A percentile compares a stretch with the other conserved stretches of the same genome.
Evolutionary conservation across 179 eudicot genomes (phyloP).

Genomic region (Camellia oleifera): DNA sequence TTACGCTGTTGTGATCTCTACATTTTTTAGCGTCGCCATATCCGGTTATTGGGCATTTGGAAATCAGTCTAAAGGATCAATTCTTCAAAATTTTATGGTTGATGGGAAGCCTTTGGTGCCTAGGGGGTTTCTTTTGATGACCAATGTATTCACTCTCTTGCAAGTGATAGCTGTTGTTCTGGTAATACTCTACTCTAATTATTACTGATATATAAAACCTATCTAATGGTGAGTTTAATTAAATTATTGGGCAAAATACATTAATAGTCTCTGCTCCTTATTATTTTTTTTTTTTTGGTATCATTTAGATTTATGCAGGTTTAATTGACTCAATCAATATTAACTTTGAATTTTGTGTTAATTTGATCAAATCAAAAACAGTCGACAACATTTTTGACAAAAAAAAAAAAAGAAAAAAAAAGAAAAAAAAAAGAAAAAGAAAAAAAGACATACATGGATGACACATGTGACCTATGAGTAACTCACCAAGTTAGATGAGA

Average conservation of each 20-base stretch:
- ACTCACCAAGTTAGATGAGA: too few relatives aligned
- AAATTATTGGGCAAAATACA: neutral
- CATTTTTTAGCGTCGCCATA: conserved; percentile 70
- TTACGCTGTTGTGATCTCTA: conserved; percentile 52
- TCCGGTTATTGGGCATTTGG: conserved; percentile 96
- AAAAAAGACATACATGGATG: too few relatives aligned
- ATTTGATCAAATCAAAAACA: too few relatives aligned
- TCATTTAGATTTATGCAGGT: too few relatives aligned
- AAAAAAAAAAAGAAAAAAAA: too few relatives aligned
- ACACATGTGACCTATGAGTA: too few relatives aligned
- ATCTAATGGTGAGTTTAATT: neutral
- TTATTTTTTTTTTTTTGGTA: too few relatives aligned
- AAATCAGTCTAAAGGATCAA: conserved; percentile 48
- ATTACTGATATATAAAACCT: neutral
- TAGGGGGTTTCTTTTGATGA: conserved; percentile 61
- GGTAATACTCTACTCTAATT: conserved; percentile 26
- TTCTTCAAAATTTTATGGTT: conserved; percentile 55
- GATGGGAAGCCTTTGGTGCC: conserved; percentile 53
- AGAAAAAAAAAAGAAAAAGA: too few relatives aligned
- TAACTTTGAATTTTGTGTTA: too few relatives aligned
- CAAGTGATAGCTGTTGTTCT: conserved; percentile 63
- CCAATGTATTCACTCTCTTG: conserved; percentile 55
- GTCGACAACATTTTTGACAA: too few relatives aligned
- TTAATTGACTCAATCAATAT: too few relatives aligned
- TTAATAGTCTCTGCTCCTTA: too few relatives aligned